These are phyloP conservation scores for Furcasterigmium furcatum DNA, from an alignment of 2,329 filamentous ascomycete species.

Conservation along the genomic window DNA sequence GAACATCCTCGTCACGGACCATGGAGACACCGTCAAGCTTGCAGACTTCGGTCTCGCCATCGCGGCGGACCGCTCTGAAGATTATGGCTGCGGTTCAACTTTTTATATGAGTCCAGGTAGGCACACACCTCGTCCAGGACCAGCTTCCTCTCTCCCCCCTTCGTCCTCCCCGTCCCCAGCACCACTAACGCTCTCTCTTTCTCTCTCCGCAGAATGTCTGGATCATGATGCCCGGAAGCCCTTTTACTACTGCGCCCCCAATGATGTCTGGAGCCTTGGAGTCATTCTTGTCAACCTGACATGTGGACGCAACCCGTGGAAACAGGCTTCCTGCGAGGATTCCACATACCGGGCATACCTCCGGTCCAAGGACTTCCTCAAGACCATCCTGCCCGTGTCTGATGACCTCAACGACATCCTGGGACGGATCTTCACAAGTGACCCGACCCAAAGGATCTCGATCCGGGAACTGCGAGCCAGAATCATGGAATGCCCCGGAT, in stretches of 20 bases:
- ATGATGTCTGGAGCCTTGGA: slow-evolving; percentile 97
- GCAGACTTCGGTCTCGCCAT: slow-evolving; percentile 97
- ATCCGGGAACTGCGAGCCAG: slow-evolving; percentile 74
- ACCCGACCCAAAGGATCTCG: slow-evolving; percentile 79
- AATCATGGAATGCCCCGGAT: slow-evolving; percentile 72
- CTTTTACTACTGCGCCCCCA: slow-evolving; percentile 87
- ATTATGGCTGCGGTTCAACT: slow-evolving; percentile 96
- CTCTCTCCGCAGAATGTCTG: slow-evolving; percentile 69
- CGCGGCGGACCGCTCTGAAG: slow-evolving; percentile 76
- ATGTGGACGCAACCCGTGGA: slow-evolving; percentile 98
- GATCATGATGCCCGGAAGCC: slow-evolving; percentile 71
- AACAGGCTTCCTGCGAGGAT: slow-evolving; percentile 89
- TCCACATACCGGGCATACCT: slow-evolving; percentile 91
- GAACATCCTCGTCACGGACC: slow-evolving; percentile 90
- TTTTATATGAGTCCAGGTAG: slow-evolving; percentile 99
- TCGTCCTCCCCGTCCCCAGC: slow-evolving; percentile 7
- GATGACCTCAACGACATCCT: slow-evolving; percentile 87
- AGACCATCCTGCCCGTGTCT: slow-evolving; percentile 88
- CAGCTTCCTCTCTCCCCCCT: slow-evolving; percentile 16
- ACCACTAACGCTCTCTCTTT: slow-evolving; percentile 23
- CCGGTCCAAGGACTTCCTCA: slow-evolving; percentile 81
- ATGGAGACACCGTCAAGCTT: slow-evolving; percentile 87
- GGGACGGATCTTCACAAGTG: slow-evolving; percentile 80
- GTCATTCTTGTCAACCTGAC: slow-evolving; percentile 97
- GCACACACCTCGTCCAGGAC: slow-evolving; percentile 18